A percentile compares a stretch with the other conserved stretches of the same genome.
Conservation (phyloP, 176 grass and related monocot genomes). For the Guadua angustifolia region DNA sequence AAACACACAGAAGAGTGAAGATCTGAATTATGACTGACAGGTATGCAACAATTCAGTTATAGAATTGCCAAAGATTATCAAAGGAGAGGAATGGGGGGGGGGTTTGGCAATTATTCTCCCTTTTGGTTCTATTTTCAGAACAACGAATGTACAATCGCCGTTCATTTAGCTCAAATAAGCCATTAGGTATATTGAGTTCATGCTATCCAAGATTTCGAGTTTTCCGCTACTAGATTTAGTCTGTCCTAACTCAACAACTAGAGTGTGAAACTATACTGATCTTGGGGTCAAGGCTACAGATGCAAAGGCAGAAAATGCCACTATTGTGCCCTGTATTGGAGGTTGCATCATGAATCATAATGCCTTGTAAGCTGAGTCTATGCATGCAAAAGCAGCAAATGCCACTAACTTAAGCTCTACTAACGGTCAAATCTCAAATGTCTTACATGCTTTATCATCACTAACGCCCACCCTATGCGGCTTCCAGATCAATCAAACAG, state of each 20-base stretch:
- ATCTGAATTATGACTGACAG: not conserved
- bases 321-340: not conserved
- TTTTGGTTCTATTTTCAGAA: slow-evolving; percentile 14
- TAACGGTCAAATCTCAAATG: not conserved
- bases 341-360: slow-evolving; percentile 12
- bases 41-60: slow-evolving; percentile 3
- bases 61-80: not conserved
- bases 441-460: slow-evolving; percentile 20
- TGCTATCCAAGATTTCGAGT: slow-evolving; percentile 19
- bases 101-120: not conserved
- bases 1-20: slow-evolving; percentile 33
- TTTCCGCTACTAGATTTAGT: not conserved
- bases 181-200: slow-evolving; percentile 20
- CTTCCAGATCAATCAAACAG: slow-evolving; percentile 31
- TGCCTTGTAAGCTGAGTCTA: slow-evolving; percentile 16
- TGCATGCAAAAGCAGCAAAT: slow-evolving; percentile 28
- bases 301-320: slow-evolving; percentile 8
- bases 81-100: not conserved
- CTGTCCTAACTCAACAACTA: slow-evolving; percentile 10
- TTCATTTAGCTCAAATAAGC: not conserved
- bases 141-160: not conserved
- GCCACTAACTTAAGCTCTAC: slow-evolving; percentile 13
- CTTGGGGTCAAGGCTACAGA: not conserved
- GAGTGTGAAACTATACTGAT: slow-evolving; percentile 25
- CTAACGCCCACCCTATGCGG: not conserved